Base-by-base conservation (phyloP, 2,329 filamentous ascomycete species). In the Alternaria postmessia region DNA sequence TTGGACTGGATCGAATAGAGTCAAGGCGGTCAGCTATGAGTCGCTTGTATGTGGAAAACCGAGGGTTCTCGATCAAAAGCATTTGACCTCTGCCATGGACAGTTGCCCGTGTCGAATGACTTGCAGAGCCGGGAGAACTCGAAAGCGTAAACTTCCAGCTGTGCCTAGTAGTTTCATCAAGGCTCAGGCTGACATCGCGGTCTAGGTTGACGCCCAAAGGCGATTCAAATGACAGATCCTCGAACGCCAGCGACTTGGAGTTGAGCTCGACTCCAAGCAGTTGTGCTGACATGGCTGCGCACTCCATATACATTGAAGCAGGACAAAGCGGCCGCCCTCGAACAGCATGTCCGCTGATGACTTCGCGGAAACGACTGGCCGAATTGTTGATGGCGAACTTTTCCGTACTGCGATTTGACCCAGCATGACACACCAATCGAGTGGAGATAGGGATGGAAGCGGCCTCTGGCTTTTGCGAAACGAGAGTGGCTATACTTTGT, bases 221-320 rank as follows among this genome's bases (percentile, higher is more conserved):
- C n/a, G 52, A 48, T 51, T 61, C 54, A 30, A 64, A 64, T 12
- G 47, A 34, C 20, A 64, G 26, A 20, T 64, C 52, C 26, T 64
- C 59, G 34, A 64, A 64, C 16, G 24, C 42, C 43, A 62, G 22
- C 20, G 52, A 58, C n/a, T 36, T 46, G 12, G 49, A 34, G 28
- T 32, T 43, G 32, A 54, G 32, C 34, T 58, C 26, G 24, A 32
- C 28, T n/a, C 54, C 59, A 2, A 62, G 39, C 48, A 43, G 49
- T 36, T 51, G 41, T 14, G 42, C 38, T 34, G 64, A 57, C 67
- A 65, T 68, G 24, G 54, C 57, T 26, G 49, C 61, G 18, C 58
- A 69, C 48, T 70, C 67, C 64, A 70, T 64, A 30, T 69, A 66
- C 64, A 70, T 59, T 6, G 67, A 62, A 18, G 67, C 64, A 3